A percentile compares a stretch with the other conserved stretches of the same genome.
Evolutionary conservation across 805 yeast species (phyloP).

Genomic region (Suhomyces xylopsoci): DNA sequence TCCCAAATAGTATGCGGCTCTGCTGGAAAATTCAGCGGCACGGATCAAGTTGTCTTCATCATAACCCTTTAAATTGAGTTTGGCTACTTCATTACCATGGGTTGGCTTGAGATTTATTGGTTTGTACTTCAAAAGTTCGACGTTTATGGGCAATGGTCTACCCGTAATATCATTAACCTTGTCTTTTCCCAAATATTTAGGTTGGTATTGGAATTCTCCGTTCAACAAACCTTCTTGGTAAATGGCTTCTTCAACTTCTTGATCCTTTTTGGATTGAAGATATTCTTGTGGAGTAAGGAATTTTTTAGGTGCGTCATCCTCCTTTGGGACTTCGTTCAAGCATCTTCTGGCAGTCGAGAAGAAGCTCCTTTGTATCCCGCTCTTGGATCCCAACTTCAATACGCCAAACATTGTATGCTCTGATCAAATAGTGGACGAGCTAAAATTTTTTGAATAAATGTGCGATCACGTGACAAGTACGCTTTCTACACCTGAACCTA

Average conservation of each 20-base stretch:
- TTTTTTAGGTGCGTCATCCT: background rate
- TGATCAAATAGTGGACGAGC: background rate
- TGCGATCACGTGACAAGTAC: background rate
- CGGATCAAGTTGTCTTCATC: conserved; percentile 69
- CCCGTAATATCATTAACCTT: conserved; percentile 18
- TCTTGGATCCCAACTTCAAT: background rate
- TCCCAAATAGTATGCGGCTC: conserved; percentile 88
- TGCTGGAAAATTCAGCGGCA: conserved; percentile 77
- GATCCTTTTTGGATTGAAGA: conserved; percentile 23
- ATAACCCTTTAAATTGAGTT: conserved; percentile 67
- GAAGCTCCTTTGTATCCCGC: background rate
- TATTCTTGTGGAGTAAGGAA: conserved; percentile 29
- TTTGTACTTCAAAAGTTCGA: conserved; percentile 74
- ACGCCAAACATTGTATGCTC: background rate
- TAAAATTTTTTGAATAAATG: background rate
- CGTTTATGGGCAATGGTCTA: conserved; percentile 77
- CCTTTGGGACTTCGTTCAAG: background rate
- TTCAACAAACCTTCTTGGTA: conserved; percentile 26
- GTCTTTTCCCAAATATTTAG: conserved; percentile 26
- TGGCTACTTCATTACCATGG: conserved; percentile 78
- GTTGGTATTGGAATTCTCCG: conserved; percentile 27
- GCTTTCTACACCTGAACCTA: background rate
- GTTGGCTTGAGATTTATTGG: conserved; percentile 68
- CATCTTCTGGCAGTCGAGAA: background rate
- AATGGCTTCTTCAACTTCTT: conserved; percentile 23